phyloP scores from a whole-genome alignment of 768 basidiomycete species.

The Amanita inopinata region DNA sequence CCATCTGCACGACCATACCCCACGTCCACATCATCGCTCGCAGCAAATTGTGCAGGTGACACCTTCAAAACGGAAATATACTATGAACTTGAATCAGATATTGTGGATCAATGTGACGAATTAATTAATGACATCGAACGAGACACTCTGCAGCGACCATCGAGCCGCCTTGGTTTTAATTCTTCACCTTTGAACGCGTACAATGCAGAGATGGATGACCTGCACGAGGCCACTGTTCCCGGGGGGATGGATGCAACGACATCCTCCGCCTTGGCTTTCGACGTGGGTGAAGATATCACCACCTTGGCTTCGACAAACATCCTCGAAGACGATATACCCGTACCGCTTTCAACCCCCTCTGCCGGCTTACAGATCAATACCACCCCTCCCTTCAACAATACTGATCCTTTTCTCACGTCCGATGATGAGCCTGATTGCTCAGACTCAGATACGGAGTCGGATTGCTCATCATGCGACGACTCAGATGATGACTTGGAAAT shows the following conservation, averaged over 20 bases:
- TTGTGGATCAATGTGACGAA: conserved; percentile 14
- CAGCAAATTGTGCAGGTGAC: not conserved
- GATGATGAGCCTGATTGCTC: conserved; percentile 6
- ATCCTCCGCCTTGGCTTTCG: not conserved
- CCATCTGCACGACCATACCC: not conserved
- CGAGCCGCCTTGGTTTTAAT: conserved; percentile 41
- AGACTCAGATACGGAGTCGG: conserved; percentile 5
- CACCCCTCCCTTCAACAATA: not conserved
- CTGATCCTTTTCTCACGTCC: not conserved
- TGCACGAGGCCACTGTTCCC: conserved; percentile 1
- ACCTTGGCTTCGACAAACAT: not conserved
- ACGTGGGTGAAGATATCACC: conserved; percentile 4
- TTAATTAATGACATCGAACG: conserved; percentile 7
- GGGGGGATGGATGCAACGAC: not conserved
- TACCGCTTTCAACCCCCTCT: not conserved
- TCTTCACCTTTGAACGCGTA: conserved; percentile 14
- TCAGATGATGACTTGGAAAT: conserved; percentile 7
- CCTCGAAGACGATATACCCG: not conserved
- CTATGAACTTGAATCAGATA: conserved; percentile 15
- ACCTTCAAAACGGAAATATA: conserved; percentile 2
- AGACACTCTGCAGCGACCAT: conserved; percentile 32
- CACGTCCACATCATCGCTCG: not conserved
- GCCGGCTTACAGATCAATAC: not conserved
- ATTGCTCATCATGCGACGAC: not conserved
- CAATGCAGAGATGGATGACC: conserved; percentile 2